These are phyloP conservation scores for Russula abietina DNA, from an alignment of 768 basidiomycete species.

Conservation along the genomic window DNA sequence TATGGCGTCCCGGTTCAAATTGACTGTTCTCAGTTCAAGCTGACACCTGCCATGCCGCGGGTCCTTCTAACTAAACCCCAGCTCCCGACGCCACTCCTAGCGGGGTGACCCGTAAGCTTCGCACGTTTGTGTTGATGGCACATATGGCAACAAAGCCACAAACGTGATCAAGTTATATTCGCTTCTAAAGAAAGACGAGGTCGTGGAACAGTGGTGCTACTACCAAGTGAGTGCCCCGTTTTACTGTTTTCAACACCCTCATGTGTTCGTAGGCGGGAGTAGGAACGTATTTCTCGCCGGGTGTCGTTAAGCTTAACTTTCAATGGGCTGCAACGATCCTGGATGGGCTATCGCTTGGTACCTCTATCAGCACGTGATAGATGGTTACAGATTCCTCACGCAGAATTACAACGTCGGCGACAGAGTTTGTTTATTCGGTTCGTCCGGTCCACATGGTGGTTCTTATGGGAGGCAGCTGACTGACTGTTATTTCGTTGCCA, in stretches of 20 bases:
- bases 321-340: slow-evolving; percentile 52
- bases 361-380: slow-evolving; percentile 63
- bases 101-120: slow-evolving; percentile 24
- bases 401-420: slow-evolving; percentile 68
- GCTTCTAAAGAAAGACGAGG: slow-evolving; percentile 35
- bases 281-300: slow-evolving; percentile 51
- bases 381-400: slow-evolving; percentile 76
- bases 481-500: slow-evolving; percentile 28
- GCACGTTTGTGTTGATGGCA: slow-evolving; percentile 23
- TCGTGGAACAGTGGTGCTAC: slow-evolving; percentile 41
- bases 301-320: slow-evolving; percentile 58
- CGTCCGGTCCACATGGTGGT: slow-evolving; percentile 7
- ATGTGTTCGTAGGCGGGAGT: slow-evolving; percentile 37
- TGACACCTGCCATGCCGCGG: neutral
- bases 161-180: slow-evolving; percentile 38
- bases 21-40: neutral
- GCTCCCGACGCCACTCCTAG: neutral
- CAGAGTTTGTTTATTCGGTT: slow-evolving; percentile 69
- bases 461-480: slow-evolving; percentile 9
- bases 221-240: slow-evolving; percentile 50
- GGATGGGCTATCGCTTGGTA: slow-evolving; percentile 75
- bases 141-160: slow-evolving; percentile 25
- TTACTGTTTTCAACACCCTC: neutral
- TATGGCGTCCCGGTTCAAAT: neutral
- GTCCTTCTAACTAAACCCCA: neutral